These are phyloP conservation scores for Fusarium sublunatum DNA, from an alignment of 2,329 filamentous ascomycete genomes.

Conservation along the genomic window DNA sequence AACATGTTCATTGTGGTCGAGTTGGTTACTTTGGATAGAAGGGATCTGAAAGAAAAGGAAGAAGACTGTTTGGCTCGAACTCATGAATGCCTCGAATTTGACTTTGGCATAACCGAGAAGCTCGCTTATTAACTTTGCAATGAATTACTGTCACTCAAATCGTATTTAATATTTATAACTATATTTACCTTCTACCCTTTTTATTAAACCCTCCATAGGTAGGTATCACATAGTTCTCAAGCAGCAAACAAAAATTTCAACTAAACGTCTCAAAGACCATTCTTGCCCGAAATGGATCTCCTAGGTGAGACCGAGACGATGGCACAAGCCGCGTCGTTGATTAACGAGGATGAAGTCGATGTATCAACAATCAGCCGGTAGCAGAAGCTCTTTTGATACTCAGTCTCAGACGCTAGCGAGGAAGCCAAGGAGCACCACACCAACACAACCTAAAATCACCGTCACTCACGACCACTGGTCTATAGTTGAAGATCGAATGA, in stretches of 20 bases:
- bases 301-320: constrained; percentile 3
- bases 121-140: no score
- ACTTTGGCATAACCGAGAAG: no score
- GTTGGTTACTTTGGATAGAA: no score
- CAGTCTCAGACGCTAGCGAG: neutral
- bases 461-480: constrained; percentile 5
- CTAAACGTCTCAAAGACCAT: neutral
- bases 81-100: no score
- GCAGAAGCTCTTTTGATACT: constrained; percentile 9
- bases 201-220: no score
- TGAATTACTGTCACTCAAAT: no score
- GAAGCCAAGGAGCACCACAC: neutral
- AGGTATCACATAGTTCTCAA: neutral
- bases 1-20: no score
- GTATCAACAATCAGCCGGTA: neutral
- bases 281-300: neutral
- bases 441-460: fast-evolving
- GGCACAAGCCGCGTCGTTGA: neutral
- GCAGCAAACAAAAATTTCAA: neutral
- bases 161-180: no score
- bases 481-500: neutral
- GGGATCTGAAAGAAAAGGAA: no score
- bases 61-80: no score
- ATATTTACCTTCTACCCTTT: no score
- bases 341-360: neutral